Percentiles rank a stretch among this genome's conserved stretches.
Conservation (phyloP, 2,329 filamentous ascomycete genomes). For the Harringtonia lauricola region DNA sequence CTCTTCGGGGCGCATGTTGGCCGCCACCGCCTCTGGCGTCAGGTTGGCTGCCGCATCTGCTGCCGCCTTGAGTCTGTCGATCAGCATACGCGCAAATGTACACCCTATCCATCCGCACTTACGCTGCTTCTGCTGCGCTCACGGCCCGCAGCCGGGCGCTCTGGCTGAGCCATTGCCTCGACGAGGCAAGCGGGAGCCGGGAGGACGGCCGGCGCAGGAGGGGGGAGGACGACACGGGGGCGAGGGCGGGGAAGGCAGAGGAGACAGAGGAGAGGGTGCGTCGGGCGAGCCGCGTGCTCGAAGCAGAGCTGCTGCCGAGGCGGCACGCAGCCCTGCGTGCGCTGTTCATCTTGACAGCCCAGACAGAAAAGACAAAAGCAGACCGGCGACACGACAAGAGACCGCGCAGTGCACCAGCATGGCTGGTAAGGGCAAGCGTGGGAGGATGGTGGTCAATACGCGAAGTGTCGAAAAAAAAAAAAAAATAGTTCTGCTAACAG, state of each 20-base stretch:
- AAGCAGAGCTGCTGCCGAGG: conserved; percentile 1
- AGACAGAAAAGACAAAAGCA: no score
- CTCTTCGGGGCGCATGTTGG: conserved; percentile 73
- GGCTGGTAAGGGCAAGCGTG: conserved; percentile 15
- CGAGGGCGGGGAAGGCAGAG: background rate
- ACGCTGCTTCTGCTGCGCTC: conserved; percentile 27
- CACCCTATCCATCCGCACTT: conserved; percentile 11
- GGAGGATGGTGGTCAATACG: no score
- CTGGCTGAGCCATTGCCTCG: conserved; percentile 26
- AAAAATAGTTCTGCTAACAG: background rate
- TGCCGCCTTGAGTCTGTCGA: conserved; percentile 35
- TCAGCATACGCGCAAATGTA: background rate
- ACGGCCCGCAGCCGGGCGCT: conserved; percentile 22
- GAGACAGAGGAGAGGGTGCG: no score
- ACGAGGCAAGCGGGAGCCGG: conserved; percentile 10
- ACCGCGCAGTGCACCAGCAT: conserved; percentile 1
- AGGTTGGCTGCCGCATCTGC: conserved; percentile 38
- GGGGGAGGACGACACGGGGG: background rate
- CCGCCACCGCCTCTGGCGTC: conserved; percentile 52
- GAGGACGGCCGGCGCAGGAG: no score
- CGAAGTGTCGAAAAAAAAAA: no score
- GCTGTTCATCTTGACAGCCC: conserved; percentile 5
- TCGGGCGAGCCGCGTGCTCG: no score
- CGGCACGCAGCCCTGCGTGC: conserved; percentile 7
- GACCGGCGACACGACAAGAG: background rate